A percentile compares a stretch with the other conserved stretches of the same genome.
Evolutionary conservation across 129 eudicot species (phyloP).

Genomic region (Scalesia atractyloides): DNA sequence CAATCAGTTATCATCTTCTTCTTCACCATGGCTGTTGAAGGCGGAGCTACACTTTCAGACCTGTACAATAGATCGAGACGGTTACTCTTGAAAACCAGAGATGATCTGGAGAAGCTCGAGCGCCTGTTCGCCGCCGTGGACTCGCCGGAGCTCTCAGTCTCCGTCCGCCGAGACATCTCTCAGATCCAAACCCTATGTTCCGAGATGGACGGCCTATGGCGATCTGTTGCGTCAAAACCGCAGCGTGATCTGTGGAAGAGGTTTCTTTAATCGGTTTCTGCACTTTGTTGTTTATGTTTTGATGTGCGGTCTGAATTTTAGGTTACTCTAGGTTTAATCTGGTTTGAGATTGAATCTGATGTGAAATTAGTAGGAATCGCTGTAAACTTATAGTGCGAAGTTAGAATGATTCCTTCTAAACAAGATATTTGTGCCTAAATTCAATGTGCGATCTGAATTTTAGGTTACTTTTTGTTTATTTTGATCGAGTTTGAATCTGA

Average conservation of each 20-base stretch:
- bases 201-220: slow-evolving; percentile 89
- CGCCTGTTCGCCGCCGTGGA: slow-evolving; percentile 51
- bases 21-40: slow-evolving; percentile 47
- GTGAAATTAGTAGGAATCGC: slow-evolving; percentile 12
- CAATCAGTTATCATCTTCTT: slow-evolving; percentile 15
- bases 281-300: not conserved
- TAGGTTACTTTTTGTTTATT: not conserved
- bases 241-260: slow-evolving; percentile 98
- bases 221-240: slow-evolving; percentile 78
- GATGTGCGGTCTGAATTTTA: not conserved
- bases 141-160: slow-evolving; percentile 44
- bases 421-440: not conserved
- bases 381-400: slow-evolving; percentile 5
- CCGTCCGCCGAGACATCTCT: slow-evolving; percentile 56
- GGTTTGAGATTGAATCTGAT: slow-evolving; percentile 3
- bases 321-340: not conserved
- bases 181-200: slow-evolving; percentile 74
- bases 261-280: slow-evolving; percentile 27
- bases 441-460: slow-evolving; percentile 15
- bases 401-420: not conserved
- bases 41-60: slow-evolving; percentile 71
- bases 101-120: slow-evolving; percentile 79
- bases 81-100: slow-evolving; percentile 62
- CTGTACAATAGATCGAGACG: slow-evolving; percentile 66
- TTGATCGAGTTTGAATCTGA: slow-evolving; percentile 3